phyloP scores from a whole-genome alignment of 352 stramenopile genomes.

The Globisporangium spinosum region DNA sequence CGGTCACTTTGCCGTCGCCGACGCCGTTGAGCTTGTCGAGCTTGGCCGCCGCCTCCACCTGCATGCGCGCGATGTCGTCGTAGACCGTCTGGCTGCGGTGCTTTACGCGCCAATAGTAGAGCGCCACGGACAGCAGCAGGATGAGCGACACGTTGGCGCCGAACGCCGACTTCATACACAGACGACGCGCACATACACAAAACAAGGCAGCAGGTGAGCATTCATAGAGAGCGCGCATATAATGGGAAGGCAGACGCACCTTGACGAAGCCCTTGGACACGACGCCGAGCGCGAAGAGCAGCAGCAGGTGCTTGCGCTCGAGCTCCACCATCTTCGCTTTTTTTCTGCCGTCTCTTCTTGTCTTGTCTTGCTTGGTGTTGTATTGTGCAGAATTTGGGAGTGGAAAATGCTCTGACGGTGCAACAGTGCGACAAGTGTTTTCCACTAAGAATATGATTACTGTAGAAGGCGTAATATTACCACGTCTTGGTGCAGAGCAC shows the following conservation, averaged over 20 bases:
- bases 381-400: neutral
- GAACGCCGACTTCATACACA: constrained; percentile 37
- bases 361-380: constrained; percentile 17
- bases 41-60: constrained; percentile 61
- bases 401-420: neutral
- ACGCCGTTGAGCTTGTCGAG: constrained; percentile 56
- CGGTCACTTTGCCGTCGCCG: constrained; percentile 43
- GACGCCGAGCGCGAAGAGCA: constrained; percentile 67
- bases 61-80: constrained; percentile 60
- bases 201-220: neutral
- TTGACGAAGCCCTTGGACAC: constrained; percentile 63
- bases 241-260: constrained; percentile 21
- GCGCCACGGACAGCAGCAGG: constrained; percentile 52
- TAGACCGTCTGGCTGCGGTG: constrained; percentile 56
- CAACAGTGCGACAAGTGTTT: neutral
- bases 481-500: too few species aligned
- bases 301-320: constrained; percentile 62
- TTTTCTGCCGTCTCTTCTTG: neutral
- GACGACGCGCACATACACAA: neutral
- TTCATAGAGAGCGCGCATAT: neutral
- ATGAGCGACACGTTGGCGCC: constrained; percentile 62
- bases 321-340: constrained; percentile 26
- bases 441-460: too few species aligned
- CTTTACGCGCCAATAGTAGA: constrained; percentile 68
- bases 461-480: too few species aligned